Evolutionary conservation across 331 rosid genomes (phyloP).

Genomic region (Quercus lobata): DNA sequence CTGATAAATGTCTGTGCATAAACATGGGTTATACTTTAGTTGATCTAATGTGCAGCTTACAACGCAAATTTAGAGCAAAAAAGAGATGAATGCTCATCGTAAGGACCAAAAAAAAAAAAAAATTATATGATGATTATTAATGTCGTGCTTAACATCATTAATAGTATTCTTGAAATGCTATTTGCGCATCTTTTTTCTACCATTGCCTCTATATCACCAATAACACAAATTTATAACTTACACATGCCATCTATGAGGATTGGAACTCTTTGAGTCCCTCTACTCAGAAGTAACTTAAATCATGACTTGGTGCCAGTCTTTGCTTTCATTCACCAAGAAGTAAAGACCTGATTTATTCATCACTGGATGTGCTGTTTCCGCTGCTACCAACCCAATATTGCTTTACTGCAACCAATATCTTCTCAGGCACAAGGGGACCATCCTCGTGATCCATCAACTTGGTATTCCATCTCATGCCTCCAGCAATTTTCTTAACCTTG

Average conservation of each 20-base stretch:
- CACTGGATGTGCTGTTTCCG: slow-evolving; percentile 25
- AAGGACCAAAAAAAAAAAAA: background rate
- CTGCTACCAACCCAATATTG: slow-evolving; percentile 73
- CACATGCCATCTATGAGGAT: background rate
- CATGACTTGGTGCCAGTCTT: background rate
- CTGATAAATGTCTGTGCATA: too few relatives aligned
- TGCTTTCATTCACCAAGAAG: background rate
- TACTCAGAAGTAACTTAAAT: background rate
- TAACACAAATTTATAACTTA: background rate
- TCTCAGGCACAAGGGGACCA: slow-evolving; percentile 85
- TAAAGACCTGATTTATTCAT: background rate
- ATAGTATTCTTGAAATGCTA: background rate
- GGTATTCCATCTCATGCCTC: slow-evolving; percentile 84
- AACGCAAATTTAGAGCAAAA: background rate
- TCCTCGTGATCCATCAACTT: slow-evolving; percentile 93
- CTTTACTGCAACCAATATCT: slow-evolving; percentile 74
- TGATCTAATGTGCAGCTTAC: too few relatives aligned
- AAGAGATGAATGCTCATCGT: background rate
- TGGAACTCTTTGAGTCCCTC: background rate
- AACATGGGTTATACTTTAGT: too few relatives aligned
- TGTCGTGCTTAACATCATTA: background rate
- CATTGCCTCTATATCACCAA: background rate
- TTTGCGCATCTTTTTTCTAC: background rate
- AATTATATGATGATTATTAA: background rate
- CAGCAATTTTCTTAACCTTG: slow-evolving; percentile 65